Evolutionary conservation across 176 grass and related monocot genomes (phyloP), one percentile per base, ranked within the genome.

Genomic region (Metroxylon sagu): DNA sequence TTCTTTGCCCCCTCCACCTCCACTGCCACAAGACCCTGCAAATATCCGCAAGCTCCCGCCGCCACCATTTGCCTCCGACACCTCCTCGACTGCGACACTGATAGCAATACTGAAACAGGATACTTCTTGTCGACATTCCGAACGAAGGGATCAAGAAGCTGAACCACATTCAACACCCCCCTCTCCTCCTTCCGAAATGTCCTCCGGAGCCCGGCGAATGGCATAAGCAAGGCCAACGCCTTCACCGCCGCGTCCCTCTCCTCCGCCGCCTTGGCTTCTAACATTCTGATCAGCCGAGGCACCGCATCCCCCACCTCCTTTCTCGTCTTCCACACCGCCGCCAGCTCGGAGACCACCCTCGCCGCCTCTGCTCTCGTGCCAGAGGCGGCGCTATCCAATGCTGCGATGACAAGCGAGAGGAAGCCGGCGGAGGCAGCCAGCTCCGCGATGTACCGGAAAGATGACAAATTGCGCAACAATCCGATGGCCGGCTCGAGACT

Each of bases 31-130:
- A 72, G 78, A 18, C 77, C 62, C 60, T 74, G 83, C 68, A 96
- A 57, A 72, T 77, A 96, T 19, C 77, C 86, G 23, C 91, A 96
- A 50, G 91, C 80, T 1, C 91, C 91, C 0, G 81, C 83, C 1
- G 86, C 83, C 57, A 77, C 75, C 77, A 96, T 96, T 74, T 90
- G 91, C 57, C 90, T 96, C 65, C 86, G 75, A 64, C 77, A 87
- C 54, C 68, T 77, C 60, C 91, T 77, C 0, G 82, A 89, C 56
- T 50, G 82, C 21, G 85, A 62, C 53, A 89, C 65, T 3, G 85
- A 73, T 14, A 75, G 48, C 52, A 95, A 73, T 49, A 89, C 54
- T 1, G 64, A 48, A 63, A 95, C 30, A 1, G 82, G 66, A 61
- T 83, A 81, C 69, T 79, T 74, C 74, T 66, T 82, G 10, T 89